A percentile compares a stretch with the other conserved stretches of the same genome.
These are phyloP conservation scores for Pascua sp. DNA, from an alignment of 1,284 basidiomycete species.

Conservation along the genomic window DNA sequence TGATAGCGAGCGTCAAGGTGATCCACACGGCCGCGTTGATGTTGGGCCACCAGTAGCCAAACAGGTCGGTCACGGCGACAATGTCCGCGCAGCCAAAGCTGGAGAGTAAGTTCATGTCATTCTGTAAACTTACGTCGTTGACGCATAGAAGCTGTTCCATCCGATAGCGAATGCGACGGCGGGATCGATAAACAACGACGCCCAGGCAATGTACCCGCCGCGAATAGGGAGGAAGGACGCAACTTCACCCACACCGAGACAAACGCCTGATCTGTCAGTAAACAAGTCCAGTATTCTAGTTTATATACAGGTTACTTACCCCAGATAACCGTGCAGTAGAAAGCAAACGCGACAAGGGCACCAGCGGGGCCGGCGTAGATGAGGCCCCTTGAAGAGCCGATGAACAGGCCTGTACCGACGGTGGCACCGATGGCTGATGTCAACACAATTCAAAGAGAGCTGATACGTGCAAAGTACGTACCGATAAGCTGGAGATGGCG, in stretches of 20 bases:
- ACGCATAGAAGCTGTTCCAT: slow-evolving; percentile 28
- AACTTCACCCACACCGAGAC: slow-evolving; percentile 16
- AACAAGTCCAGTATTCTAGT: too few species aligned
- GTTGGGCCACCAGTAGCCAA: slow-evolving; percentile 22
- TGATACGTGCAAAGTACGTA: neutral
- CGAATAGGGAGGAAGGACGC: slow-evolving; percentile 17
- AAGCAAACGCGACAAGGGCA: slow-evolving; percentile 12
- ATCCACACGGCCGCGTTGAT: slow-evolving; percentile 26
- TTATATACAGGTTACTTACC: neutral
- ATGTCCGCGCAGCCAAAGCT: slow-evolving; percentile 25
- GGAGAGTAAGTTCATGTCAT: too few species aligned
- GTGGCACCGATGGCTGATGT: slow-evolving; percentile 3
- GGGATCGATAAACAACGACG: slow-evolving; percentile 14
- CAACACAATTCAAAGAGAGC: too few species aligned
- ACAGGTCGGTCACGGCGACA: slow-evolving; percentile 24
- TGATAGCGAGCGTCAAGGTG: slow-evolving; percentile 17
- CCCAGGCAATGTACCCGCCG: slow-evolving; percentile 20
- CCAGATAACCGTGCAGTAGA: slow-evolving; percentile 13
- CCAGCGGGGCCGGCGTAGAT: slow-evolving; percentile 17
- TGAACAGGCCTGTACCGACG: slow-evolving; percentile 8
- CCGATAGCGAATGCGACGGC: slow-evolving; percentile 14
- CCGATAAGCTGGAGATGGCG: slow-evolving; percentile 12
- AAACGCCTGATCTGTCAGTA: neutral
- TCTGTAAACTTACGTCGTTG: slow-evolving; percentile 9
- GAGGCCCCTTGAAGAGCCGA: slow-evolving; percentile 6